Evolutionary conservation across 2,329 filamentous ascomycete genomes (phyloP).

Genomic region (Acephala macrosclerotiorum): DNA sequence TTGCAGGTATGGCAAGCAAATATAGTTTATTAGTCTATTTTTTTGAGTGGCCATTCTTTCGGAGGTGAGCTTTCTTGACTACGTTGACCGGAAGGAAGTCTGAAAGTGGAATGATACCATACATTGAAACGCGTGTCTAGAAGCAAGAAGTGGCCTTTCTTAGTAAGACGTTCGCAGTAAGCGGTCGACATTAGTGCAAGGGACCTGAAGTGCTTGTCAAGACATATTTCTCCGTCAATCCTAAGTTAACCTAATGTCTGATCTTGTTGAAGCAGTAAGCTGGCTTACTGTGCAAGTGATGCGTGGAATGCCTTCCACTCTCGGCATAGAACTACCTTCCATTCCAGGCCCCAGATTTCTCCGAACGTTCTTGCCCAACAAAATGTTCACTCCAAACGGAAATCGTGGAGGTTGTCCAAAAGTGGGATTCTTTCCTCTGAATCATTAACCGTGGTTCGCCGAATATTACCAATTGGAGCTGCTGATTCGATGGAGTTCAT

Average conservation of each 20-base stretch:
- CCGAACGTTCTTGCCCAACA: background rate
- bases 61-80: background rate
- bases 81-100: no score
- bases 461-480: conserved; percentile 31
- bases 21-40: background rate
- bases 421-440: background rate
- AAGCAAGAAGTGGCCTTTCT: no score
- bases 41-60: background rate
- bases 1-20: background rate
- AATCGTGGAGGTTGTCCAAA: background rate
- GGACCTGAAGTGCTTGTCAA: no score
- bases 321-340: background rate
- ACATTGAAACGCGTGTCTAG: no score
- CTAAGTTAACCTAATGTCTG: no score
- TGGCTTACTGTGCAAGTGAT: no score
- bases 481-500: conserved; percentile 25
- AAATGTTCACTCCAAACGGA: background rate
- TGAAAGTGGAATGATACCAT: no score
- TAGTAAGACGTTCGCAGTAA: no score
- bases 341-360: background rate
- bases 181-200: no score
- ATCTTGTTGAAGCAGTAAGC: no score
- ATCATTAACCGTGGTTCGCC: conserved; percentile 13
- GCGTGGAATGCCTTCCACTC: background rate
- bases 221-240: no score